Evolutionary conservation across 1,284 basidiomycete species (phyloP), one percentile per base, ranked within the genome.

Genomic region (Apiotrichum domesticum): DNA sequence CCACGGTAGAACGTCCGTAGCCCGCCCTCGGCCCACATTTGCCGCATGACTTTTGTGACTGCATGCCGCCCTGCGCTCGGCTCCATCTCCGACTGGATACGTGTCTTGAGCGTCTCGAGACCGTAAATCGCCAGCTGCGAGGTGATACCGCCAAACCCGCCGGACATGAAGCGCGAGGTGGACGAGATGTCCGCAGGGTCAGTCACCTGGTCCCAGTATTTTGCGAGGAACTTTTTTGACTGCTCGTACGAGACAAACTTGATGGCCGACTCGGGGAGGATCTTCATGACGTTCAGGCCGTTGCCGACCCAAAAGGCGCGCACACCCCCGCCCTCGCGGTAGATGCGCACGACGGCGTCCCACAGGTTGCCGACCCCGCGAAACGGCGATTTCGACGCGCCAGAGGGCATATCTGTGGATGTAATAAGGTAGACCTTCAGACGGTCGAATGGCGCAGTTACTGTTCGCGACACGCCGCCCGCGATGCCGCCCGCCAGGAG

Each of bases 361-460:
- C 79, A 79, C 13, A 98, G 85, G 32, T 87, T 83, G 62, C 57
- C 55, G n/a, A 51, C 43, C 3, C 57, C 60, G 11, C 57, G 48
- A n/a, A 51, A 52, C 34, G 57, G 62, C 11, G 61, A 54, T 65
- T 79, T 80, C 21, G 80, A 69, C 35, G 34, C 44, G 54, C 0
- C 54, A 7, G 33, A 49, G 3, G 56, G 54, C 3, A 29, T 7
- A 13, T 65, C 56, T 37, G 75, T 69, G 82, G 81, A 67, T 82
- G 95, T 98, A 63, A 98, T 98, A 56, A 99, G 83, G 76, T 96
- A 98, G 55, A 99, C 85, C 77, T 97, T 99, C 50, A 99, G 80
- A 56, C 96, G 85, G 77, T 99, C 96, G 66, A 98, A 98, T 0
- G 96, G 96, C 5, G 96, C 96, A 0, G 96, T 99, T 58, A 91